Conservation (phyloP, 1,139 yeast species). For the Candida glucosophila region DNA sequence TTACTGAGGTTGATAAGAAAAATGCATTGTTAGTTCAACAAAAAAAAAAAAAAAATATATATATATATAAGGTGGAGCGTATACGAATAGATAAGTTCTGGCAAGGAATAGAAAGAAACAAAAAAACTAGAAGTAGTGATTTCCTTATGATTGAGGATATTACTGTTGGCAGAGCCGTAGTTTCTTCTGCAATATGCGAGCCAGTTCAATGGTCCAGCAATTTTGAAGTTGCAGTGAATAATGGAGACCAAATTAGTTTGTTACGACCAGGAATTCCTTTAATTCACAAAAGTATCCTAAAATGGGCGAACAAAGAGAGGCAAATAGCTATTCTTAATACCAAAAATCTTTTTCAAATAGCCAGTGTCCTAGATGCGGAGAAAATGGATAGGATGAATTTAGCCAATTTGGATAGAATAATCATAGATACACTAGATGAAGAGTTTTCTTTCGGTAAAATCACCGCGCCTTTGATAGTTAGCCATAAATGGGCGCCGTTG, state of each 20-base stretch:
- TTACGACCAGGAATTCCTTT: conserved; percentile 34
- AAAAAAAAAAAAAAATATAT: too few species aligned
- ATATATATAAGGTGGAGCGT: too few species aligned
- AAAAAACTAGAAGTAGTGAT: conserved; percentile 1
- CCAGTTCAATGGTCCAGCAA: conserved; percentile 33
- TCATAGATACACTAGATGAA: conserved; percentile 20
- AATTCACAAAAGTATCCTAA: conserved; percentile 22
- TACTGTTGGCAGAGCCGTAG: conserved; percentile 15
- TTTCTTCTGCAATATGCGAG: conserved; percentile 13
- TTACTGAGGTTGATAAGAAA: too few species aligned
- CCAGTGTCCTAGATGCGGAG: conserved; percentile 21
- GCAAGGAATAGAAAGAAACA: too few species aligned
- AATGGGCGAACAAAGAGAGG: conserved; percentile 6
- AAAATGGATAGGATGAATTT: conserved; percentile 20
- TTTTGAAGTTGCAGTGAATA: conserved; percentile 30
- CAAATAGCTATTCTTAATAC: conserved; percentile 16
- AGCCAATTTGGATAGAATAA: conserved; percentile 19
- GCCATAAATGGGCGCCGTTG: conserved; percentile 29
- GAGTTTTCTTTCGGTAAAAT: conserved; percentile 22
- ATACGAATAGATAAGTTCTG: too few species aligned
- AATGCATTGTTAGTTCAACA: too few species aligned
- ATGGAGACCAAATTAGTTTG: conserved; percentile 23
- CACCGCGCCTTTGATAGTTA: conserved; percentile 25
- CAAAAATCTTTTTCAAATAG: conserved; percentile 19
- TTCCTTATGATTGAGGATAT: conserved; percentile 12